phyloP scores from a whole-genome alignment of 2,329 filamentous ascomycete species.

The Botrytis porri region DNA sequence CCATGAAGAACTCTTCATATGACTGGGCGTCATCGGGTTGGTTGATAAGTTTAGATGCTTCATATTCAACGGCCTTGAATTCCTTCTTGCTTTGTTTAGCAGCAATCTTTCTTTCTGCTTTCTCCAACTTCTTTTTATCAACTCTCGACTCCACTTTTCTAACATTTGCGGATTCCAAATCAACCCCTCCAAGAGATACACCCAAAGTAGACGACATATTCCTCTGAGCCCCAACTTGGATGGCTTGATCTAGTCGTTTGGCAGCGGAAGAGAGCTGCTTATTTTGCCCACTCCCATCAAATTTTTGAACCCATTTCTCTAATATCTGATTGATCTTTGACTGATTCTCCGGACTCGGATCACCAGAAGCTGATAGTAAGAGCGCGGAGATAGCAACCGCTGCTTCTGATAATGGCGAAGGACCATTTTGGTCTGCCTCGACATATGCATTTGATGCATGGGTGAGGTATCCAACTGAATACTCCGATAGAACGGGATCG shows the following conservation, averaged over 20 bases:
- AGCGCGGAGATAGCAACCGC: slow-evolving; percentile 82
- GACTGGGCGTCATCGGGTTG: slow-evolving; percentile 80
- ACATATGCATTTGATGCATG: slow-evolving; percentile 86
- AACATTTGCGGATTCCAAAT: slow-evolving; percentile 88
- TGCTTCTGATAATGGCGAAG: slow-evolving; percentile 79
- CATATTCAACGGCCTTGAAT: slow-evolving; percentile 98
- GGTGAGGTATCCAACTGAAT: slow-evolving; percentile 89
- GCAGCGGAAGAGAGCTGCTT: slow-evolving; percentile 72
- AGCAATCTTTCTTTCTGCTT: slow-evolving; percentile 94
- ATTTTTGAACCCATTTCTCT: slow-evolving; percentile 81
- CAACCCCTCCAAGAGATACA: slow-evolving; percentile 77
- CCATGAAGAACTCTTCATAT: slow-evolving; percentile 99
- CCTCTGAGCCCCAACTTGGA: slow-evolving; percentile 88
- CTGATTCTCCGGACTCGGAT: slow-evolving; percentile 69
- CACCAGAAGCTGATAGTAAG: slow-evolving; percentile 87
- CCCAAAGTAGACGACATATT: slow-evolving; percentile 96
- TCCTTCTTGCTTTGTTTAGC: slow-evolving; percentile 98
- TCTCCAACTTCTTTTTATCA: slow-evolving; percentile 98
- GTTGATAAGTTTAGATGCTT: slow-evolving; percentile 85
- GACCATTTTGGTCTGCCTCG: slow-evolving; percentile 66
- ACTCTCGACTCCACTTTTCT: slow-evolving; percentile 97
- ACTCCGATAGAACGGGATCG: slow-evolving; percentile 85
- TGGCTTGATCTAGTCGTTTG: slow-evolving; percentile 85
- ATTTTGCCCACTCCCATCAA: slow-evolving; percentile 68
- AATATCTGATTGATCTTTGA: slow-evolving; percentile 79